These are phyloP conservation scores for Metschnikowia colocasiae DNA, from an alignment of 805 yeast genomes.

Conservation along the genomic window DNA sequence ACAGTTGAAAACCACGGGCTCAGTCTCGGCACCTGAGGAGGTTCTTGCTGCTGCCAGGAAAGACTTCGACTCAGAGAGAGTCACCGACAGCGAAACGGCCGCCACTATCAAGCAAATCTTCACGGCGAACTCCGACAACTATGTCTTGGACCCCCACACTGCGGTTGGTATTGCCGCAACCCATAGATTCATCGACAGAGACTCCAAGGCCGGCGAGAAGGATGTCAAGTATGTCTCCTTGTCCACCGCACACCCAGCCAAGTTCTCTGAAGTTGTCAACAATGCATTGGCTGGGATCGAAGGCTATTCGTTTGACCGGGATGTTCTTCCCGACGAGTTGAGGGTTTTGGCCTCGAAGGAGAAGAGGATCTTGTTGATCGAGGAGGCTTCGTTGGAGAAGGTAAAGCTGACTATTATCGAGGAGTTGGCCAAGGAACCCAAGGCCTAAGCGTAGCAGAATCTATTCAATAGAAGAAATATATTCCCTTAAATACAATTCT, in stretches of 20 bases:
- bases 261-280: slow-evolving; percentile 94
- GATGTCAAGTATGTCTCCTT: slow-evolving; percentile 62
- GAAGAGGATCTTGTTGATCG: slow-evolving; percentile 69
- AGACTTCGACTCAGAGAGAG: slow-evolving; percentile 76
- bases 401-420: slow-evolving; percentile 75
- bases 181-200: slow-evolving; percentile 53
- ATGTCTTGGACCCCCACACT: slow-evolving; percentile 93
- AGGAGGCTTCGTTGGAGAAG: slow-evolving; percentile 66
- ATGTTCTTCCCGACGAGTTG: slow-evolving; percentile 87
- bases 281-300: slow-evolving; percentile 61
- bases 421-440: slow-evolving; percentile 43
- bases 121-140: slow-evolving; percentile 54
- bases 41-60: slow-evolving; percentile 63
- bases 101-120: slow-evolving; percentile 72
- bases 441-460: slow-evolving; percentile 1
- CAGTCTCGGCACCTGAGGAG: slow-evolving; percentile 63
- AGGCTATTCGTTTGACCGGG: slow-evolving; percentile 80
- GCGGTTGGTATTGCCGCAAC: slow-evolving; percentile 91
- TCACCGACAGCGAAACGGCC: slow-evolving; percentile 74
- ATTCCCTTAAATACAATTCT: not conserved
- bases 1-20: slow-evolving; percentile 70
- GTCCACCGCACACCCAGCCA: slow-evolving; percentile 98
- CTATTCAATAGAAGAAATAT: not conserved
- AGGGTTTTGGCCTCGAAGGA: slow-evolving; percentile 65
- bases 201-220: slow-evolving; percentile 34